These are phyloP conservation scores for Quercus tomentella DNA, from an alignment of 331 rosid genomes.

Conservation along the genomic window DNA sequence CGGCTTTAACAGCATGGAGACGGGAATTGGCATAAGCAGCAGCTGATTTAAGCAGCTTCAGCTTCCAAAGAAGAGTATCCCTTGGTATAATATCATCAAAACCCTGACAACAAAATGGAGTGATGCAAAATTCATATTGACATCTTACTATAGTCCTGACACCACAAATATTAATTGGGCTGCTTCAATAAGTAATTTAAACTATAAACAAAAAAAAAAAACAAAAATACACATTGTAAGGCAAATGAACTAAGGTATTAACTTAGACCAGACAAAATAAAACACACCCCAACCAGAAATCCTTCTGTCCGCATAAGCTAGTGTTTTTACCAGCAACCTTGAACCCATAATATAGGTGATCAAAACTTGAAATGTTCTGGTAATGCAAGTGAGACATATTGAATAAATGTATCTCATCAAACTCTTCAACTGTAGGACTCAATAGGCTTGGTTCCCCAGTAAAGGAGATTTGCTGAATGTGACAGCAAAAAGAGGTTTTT, in stretches of 20 bases:
- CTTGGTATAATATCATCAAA: conserved; percentile 66
- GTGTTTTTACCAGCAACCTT: background rate
- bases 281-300: background rate
- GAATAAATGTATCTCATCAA: background rate
- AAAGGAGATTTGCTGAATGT: background rate
- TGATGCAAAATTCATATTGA: conserved; percentile 7
- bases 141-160: background rate
- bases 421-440: background rate
- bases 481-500: too few relatives aligned
- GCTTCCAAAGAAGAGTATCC: conserved; percentile 88
- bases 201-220: background rate
- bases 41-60: conserved; percentile 84
- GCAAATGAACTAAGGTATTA: background rate
- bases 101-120: conserved; percentile 41
- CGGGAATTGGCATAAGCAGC: conserved; percentile 92
- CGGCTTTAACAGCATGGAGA: conserved; percentile 91
- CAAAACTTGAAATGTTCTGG: background rate
- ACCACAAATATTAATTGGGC: background rate
- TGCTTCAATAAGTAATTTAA: too few relatives aligned
- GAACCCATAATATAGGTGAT: background rate
- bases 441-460: background rate
- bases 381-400: too few relatives aligned
- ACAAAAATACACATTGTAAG: background rate
- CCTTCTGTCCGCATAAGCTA: background rate
- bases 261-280: background rate